These are phyloP conservation scores for Colletotrichum tofieldiae DNA, from an alignment of 2,329 filamentous ascomycete species.

Conservation along the genomic window DNA sequence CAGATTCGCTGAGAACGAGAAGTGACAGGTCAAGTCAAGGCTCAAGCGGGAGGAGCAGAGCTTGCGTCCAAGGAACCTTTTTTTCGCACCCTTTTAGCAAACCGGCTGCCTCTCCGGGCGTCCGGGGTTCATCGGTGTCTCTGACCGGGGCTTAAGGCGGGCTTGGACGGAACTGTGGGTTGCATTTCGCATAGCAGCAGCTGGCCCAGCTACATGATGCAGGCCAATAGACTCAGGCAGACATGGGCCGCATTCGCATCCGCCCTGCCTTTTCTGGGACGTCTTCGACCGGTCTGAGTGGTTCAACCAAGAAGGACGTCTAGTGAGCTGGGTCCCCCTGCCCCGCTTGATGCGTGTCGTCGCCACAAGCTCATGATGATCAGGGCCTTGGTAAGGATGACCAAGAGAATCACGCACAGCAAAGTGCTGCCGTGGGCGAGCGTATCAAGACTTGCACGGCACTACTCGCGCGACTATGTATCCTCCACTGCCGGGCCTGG, in stretches of 20 bases:
- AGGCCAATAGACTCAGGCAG: slow-evolving; percentile 1
- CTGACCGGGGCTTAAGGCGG: slow-evolving; percentile 31
- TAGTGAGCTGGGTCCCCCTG: not conserved
- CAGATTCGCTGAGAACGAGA: slow-evolving; percentile 22
- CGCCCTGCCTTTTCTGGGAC: not conserved
- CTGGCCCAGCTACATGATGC: slow-evolving; percentile 2
- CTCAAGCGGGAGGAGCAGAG: not conserved
- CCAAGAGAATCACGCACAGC: slow-evolving; percentile 1
- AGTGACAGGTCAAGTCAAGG: slow-evolving; percentile 28
- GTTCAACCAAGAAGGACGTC: not conserved
- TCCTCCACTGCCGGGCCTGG: not conserved
- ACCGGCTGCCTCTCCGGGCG: slow-evolving; percentile 41
- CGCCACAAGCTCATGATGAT: slow-evolving; percentile 32
- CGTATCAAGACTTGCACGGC: not conserved
- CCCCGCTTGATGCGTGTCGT: slow-evolving; percentile 15
- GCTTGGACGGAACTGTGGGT: slow-evolving; percentile 24
- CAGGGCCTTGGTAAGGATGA: slow-evolving; percentile 11
- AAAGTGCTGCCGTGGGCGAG: slow-evolving; percentile 2
- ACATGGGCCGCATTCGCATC: slow-evolving; percentile 1
- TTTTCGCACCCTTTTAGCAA: slow-evolving; percentile 19
- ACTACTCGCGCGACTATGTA: not conserved
- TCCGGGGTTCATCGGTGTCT: slow-evolving; percentile 30
- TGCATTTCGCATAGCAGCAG: slow-evolving; percentile 13
- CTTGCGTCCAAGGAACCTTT: slow-evolving; percentile 7
- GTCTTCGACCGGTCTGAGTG: not conserved